phyloP scores from a whole-genome alignment of 2,329 filamentous ascomycete genomes.

The Beauveria sp. region DNA sequence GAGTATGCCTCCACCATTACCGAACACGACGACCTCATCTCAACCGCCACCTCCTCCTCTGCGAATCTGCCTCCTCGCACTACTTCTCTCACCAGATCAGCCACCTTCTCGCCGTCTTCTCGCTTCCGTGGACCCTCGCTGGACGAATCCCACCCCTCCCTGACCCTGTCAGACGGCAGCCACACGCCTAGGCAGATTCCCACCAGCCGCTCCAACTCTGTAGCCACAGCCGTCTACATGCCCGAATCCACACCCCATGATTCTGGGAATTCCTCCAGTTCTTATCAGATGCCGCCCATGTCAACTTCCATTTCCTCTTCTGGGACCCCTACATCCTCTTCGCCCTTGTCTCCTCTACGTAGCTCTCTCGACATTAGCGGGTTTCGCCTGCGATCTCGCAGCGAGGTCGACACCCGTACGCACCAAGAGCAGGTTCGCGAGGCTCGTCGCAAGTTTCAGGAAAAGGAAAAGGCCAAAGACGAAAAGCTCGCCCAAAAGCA shows the following conservation, averaged over 20 bases:
- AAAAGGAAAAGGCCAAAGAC: conserved; percentile 53
- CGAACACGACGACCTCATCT: conserved; percentile 38
- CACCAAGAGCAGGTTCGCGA: conserved; percentile 53
- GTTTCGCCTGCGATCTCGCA: conserved; percentile 53
- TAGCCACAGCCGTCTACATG: conserved; percentile 9
- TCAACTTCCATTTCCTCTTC: conserved; percentile 17
- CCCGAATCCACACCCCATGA: conserved; percentile 16
- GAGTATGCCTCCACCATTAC: conserved; percentile 51
- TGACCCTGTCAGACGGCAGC: conserved; percentile 26
- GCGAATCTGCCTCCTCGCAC: conserved; percentile 12
- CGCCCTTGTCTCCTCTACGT: conserved; percentile 45
- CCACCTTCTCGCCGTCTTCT: background rate
- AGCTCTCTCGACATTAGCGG: conserved; percentile 49
- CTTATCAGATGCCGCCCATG: conserved; percentile 17
- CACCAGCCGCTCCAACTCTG: conserved; percentile 22
- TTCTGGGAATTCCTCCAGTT: conserved; percentile 25
- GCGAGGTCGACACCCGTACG: conserved; percentile 48
- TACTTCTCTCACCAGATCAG: conserved; percentile 9
- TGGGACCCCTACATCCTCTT: conserved; percentile 22
- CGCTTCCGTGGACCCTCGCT: conserved; percentile 12
- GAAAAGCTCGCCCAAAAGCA: conserved; percentile 55
- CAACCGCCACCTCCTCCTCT: conserved; percentile 10
- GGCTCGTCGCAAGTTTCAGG: conserved; percentile 55
- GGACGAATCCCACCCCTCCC: conserved; percentile 25
- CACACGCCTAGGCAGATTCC: conserved; percentile 21